These are phyloP conservation scores for Solanum bulbocastanum DNA, from an alignment of 257 asterid species.

Conservation along the genomic window DNA sequence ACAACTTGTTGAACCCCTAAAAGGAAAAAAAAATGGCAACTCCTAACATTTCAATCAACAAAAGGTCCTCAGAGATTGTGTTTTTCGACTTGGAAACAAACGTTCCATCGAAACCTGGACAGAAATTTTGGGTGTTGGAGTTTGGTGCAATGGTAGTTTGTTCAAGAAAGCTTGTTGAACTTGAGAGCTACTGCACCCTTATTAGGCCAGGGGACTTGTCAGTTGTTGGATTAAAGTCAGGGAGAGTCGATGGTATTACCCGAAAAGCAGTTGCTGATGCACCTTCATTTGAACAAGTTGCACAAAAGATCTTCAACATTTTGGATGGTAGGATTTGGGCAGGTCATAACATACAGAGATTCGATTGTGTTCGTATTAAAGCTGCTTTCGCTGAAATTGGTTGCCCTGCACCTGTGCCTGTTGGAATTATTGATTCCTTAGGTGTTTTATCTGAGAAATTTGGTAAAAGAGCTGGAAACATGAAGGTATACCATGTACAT, in stretches of 20 bases:
- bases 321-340: conserved; percentile 94
- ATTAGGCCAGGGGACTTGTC: conserved; percentile 66
- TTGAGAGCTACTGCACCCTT: conserved; percentile 74
- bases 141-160: conserved; percentile 86
- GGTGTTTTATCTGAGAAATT: conserved; percentile 55
- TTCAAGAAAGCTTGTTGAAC: conserved; percentile 59
- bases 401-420: conserved; percentile 54
- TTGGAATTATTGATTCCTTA: conserved; percentile 72
- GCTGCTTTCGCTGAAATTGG: conserved; percentile 58
- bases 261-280: conserved; percentile 55
- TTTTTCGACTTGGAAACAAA: conserved; percentile 90
- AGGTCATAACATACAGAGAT: conserved; percentile 83
- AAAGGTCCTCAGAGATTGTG: conserved; percentile 46
- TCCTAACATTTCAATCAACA: conserved; percentile 1
- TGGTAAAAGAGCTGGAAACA: conserved; percentile 91
- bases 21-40: conserved; percentile 9
- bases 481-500: conserved; percentile 52
- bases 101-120: conserved; percentile 56
- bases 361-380: conserved; percentile 71
- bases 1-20: not conserved
- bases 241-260: conserved; percentile 61
- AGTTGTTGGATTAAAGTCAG: conserved; percentile 36
- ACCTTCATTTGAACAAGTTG: conserved; percentile 65
- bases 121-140: conserved; percentile 56
- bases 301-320: conserved; percentile 53